Percentiles rank a stretch among this genome's conserved stretches.
phyloP scores from a whole-genome alignment of 306 rosid genomes.

The Medicago lupulina region DNA sequence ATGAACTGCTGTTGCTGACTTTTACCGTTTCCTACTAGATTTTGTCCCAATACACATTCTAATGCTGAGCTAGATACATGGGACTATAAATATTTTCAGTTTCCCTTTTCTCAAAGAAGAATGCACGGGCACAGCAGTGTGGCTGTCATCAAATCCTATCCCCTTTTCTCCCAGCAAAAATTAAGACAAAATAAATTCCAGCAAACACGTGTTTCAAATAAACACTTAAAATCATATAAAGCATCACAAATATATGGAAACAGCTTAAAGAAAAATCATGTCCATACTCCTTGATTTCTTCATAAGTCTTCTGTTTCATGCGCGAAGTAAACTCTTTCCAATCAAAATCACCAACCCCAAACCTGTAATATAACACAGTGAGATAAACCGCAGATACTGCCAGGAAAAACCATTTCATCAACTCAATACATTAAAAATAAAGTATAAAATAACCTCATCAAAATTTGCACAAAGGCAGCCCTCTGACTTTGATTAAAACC shows the following conservation, averaged over 20 bases:
- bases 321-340: conserved; percentile 91
- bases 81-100: background rate
- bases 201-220: conserved; percentile 19
- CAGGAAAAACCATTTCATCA: conserved; percentile 39
- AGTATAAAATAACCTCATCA: conserved; percentile 79
- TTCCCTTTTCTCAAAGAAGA: conserved; percentile 3
- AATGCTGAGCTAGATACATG: background rate
- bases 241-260: conserved; percentile 35
- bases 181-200: background rate
- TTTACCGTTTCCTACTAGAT: background rate
- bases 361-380: conserved; percentile 63
- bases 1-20: background rate
- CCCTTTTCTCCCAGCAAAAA: background rate
- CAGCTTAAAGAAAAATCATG: conserved; percentile 38
- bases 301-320: conserved; percentile 89
- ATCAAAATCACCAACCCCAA: conserved; percentile 91
- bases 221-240: conserved; percentile 14
- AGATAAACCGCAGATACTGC: conserved; percentile 45
- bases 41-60: background rate
- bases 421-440: conserved; percentile 29
- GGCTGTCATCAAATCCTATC: conserved; percentile 23
- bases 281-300: conserved; percentile 83
- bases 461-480: conserved; percentile 89
- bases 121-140: conserved; percentile 1
- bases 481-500: conserved; percentile 98